Conservation (phyloP, 768 basidiomycete genomes). For the Pisolithus marmoratus region DNA sequence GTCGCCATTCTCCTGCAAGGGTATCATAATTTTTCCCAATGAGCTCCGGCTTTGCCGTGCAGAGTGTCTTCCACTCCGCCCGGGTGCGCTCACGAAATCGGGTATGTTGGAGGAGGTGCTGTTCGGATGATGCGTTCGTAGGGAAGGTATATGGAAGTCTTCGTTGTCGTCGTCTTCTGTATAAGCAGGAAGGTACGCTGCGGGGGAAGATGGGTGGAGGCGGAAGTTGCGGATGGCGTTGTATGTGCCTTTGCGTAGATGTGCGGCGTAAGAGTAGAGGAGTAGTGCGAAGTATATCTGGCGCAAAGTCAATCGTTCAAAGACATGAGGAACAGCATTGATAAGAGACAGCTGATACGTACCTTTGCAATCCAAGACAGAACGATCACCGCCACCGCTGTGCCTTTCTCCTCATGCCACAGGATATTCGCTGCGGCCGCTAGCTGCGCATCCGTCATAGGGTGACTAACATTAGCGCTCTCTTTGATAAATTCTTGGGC, state of each 20-base stretch:
- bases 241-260: constrained; percentile 89
- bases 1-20: constrained; percentile 42
- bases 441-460: constrained; percentile 61
- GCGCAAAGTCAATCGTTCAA: not conserved
- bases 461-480: constrained; percentile 43
- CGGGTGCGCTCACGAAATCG: constrained; percentile 59
- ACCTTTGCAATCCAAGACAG: constrained; percentile 90
- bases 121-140: constrained; percentile 40
- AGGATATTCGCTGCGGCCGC: constrained; percentile 69
- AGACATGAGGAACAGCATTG: too few relatives aligned
- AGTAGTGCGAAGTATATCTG: constrained; percentile 89
- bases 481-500: constrained; percentile 87
- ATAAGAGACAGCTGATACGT: constrained; percentile 11
- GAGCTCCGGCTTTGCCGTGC: constrained; percentile 20
- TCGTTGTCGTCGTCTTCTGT: constrained; percentile 58
- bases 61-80: constrained; percentile 23
- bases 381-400: constrained; percentile 70
- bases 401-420: constrained; percentile 87
- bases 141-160: constrained; percentile 63
- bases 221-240: constrained; percentile 58
- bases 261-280: constrained; percentile 89
- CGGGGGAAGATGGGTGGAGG: constrained; percentile 10
- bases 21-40: constrained; percentile 26
- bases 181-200: constrained; percentile 22
- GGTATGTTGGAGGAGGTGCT: constrained; percentile 50